These are phyloP conservation scores for Astragalus glycyphyllos DNA, from an alignment of 306 rosid genomes.

Conservation along the genomic window DNA sequence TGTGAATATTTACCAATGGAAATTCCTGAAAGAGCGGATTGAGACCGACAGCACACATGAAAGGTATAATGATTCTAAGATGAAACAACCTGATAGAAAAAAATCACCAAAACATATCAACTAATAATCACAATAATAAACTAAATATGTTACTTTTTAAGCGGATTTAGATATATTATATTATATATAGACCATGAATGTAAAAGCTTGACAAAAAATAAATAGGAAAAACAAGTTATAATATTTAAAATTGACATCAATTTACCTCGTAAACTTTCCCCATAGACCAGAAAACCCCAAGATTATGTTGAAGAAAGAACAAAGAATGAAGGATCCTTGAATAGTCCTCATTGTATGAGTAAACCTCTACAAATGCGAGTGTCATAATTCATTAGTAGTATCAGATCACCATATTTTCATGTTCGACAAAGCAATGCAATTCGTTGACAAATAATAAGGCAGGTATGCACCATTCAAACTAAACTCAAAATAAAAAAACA, in stretches of 20 bases:
- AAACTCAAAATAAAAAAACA: neutral
- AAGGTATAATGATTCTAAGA: slow-evolving; percentile 72
- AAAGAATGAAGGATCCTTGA: slow-evolving; percentile 86
- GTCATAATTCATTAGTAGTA: slow-evolving; percentile 22
- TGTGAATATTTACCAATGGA: slow-evolving; percentile 67
- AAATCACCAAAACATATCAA: slow-evolving; percentile 24
- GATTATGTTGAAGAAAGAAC: slow-evolving; percentile 78
- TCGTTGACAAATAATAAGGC: neutral
- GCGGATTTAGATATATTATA: slow-evolving; percentile 6
- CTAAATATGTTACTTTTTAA: neutral
- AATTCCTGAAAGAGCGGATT: slow-evolving; percentile 81
- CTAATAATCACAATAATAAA: slow-evolving; percentile 2
- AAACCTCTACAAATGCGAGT: slow-evolving; percentile 72
- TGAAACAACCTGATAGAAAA: slow-evolving; percentile 65
- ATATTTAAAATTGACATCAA: slow-evolving; percentile 29
- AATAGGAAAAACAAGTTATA: neutral
- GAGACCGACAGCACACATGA: slow-evolving; percentile 83
- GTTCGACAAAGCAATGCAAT: slow-evolving; percentile 22
- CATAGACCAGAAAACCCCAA: slow-evolving; percentile 75
- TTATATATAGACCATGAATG: neutral
- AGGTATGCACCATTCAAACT: neutral
- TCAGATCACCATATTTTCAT: slow-evolving; percentile 8
- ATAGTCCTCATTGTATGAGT: slow-evolving; percentile 71
- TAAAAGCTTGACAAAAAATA: neutral
- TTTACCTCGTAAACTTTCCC: slow-evolving; percentile 76